Evolutionary conservation across 2,329 filamentous ascomycete genomes (phyloP), one percentile per base, ranked within the genome.

Genomic region (Ophiostoma sp.): DNA sequence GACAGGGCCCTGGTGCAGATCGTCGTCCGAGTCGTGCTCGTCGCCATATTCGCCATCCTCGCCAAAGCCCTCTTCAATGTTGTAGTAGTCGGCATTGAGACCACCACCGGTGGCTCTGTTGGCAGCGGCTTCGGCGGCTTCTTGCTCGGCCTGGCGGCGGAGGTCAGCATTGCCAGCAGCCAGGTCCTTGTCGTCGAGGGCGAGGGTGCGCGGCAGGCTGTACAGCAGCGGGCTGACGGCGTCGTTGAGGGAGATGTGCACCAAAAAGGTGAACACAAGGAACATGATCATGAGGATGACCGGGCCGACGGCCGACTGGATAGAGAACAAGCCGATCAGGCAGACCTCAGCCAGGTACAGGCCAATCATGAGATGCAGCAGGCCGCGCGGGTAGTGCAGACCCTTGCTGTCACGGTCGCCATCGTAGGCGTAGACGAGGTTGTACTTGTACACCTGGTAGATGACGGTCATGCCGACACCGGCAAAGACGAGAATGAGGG

Each of bases 361-460:
- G 70, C 94, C 94, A 1, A 91, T 89, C 59, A 95, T 89, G 42
- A 96, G 87, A 75, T 98, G 95, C 84, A 97, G 93, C 59, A 98
- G 87, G 5, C 93, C 95, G 31, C 93, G 92, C 1, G 94, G 92
- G 80, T 97, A 98, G 78, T 94, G 90, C 28, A 95, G 89, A 68
- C 96, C 95, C 78, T 93, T 93, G 66, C 94, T 97, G 79, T 98
- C 95, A 76, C 97, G 90, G 75, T 90, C 85, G 15, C 92, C 88
- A 77, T 94, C 92, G 66, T 89, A 91, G 17, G 96, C 92, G 80
- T 93, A 97, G 28, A 97, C 85, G 71, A 97, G 82, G 82, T 95
- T 95, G 86, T 97, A 97, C 50, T 92, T 89, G 84, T 94, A 97
- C 71, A 93, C 92, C 70, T 93, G 86, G 81, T 97, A 96, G 84